phyloP scores from a whole-genome alignment of 75 land plant species.

The Larix kaempferi region DNA sequence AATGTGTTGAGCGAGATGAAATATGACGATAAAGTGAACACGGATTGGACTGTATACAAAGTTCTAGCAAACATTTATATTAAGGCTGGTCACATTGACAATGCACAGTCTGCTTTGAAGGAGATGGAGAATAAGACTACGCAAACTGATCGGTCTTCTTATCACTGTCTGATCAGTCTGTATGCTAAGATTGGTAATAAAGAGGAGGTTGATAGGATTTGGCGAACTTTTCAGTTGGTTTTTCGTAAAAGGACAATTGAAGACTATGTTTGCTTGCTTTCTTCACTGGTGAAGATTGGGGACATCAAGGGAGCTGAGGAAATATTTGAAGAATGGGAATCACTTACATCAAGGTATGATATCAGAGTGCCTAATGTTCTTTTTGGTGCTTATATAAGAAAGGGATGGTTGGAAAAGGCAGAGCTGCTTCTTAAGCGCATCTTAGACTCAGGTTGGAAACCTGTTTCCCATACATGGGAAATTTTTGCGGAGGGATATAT shows the following conservation, averaged over 20 bases:
- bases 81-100: slow-evolving; percentile 17
- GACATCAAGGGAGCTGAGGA: slow-evolving; percentile 51
- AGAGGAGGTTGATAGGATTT: slow-evolving; percentile 36
- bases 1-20: slow-evolving; percentile 35
- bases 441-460: slow-evolving; percentile 22
- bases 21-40: slow-evolving; percentile 16
- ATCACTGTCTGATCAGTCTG: slow-evolving; percentile 44
- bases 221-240: slow-evolving; percentile 37
- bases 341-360: slow-evolving; percentile 28
- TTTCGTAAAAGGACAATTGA: slow-evolving; percentile 40
- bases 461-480: slow-evolving; percentile 53
- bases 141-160: slow-evolving; percentile 23
- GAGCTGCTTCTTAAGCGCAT: slow-evolving; percentile 32
- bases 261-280: slow-evolving; percentile 49
- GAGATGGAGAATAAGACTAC: slow-evolving; percentile 50
- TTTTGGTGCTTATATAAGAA: slow-evolving; percentile 42
- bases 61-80: slow-evolving; percentile 40
- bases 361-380: slow-evolving; percentile 45
- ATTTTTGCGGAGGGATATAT: slow-evolving; percentile 53
- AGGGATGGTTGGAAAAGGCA: slow-evolving; percentile 40
- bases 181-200: slow-evolving; percentile 39
- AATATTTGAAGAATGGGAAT: slow-evolving; percentile 48
- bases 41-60: slow-evolving; percentile 58
- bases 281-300: slow-evolving; percentile 44
- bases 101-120: slow-evolving; percentile 35